These are phyloP conservation scores for Mollisiaceae sp. DNA, from an alignment of 2,329 filamentous ascomycete species.

Conservation along the genomic window DNA sequence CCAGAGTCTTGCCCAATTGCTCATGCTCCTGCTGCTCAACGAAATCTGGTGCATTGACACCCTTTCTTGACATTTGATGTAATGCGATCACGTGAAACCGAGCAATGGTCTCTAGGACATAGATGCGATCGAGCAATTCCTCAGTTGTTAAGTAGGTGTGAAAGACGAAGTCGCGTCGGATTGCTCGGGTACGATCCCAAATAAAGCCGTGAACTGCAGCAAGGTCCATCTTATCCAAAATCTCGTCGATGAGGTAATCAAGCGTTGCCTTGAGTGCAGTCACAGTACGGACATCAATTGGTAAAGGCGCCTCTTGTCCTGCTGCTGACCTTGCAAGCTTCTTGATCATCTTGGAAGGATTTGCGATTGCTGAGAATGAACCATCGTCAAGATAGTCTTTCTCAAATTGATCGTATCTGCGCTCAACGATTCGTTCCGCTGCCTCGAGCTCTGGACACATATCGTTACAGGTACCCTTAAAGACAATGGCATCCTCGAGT, in stretches of 20 bases:
- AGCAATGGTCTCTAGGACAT: slow-evolving; percentile 68
- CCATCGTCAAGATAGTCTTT: slow-evolving; percentile 50
- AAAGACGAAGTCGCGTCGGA: slow-evolving; percentile 71
- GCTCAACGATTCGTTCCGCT: slow-evolving; percentile 65
- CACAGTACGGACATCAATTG: slow-evolving; percentile 70
- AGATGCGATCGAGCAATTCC: slow-evolving; percentile 63
- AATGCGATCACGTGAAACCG: slow-evolving; percentile 70
- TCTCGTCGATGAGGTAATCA: slow-evolving; percentile 65
- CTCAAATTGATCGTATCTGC: slow-evolving; percentile 61
- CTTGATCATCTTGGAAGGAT: slow-evolving; percentile 65
- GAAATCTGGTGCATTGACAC: slow-evolving; percentile 62
- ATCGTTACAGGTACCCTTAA: slow-evolving; percentile 70
- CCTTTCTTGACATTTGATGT: slow-evolving; percentile 64
- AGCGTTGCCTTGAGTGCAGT: slow-evolving; percentile 62
- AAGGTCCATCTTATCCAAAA: slow-evolving; percentile 62
- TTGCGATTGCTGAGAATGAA: slow-evolving; percentile 49
- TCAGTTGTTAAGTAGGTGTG: slow-evolving; percentile 61
- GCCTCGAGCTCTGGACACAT: slow-evolving; percentile 74
- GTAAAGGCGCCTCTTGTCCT: slow-evolving; percentile 69
- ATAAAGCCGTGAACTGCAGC: slow-evolving; percentile 65
- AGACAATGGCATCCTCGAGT: slow-evolving; percentile 67
- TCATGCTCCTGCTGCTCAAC: slow-evolving; percentile 71
- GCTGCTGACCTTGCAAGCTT: slow-evolving; percentile 70
- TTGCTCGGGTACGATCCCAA: slow-evolving; percentile 71
- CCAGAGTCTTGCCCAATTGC: slow-evolving; percentile 67